Evolutionary conservation across 73 alveolate species (phyloP).

Genomic region (Paramecium pentaurelia): DNA sequence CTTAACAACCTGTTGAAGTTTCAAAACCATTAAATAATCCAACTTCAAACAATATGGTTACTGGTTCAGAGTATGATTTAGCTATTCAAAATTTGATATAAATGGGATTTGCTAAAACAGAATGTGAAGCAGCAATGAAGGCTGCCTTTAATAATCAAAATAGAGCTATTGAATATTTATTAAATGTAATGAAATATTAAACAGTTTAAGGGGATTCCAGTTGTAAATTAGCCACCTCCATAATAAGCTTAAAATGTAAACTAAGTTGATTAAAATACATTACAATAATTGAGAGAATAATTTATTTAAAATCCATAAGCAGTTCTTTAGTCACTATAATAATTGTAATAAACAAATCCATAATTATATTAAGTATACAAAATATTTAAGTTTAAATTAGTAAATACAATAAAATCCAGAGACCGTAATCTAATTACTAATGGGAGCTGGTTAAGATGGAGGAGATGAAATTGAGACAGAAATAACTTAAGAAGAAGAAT

Average conservation of each 20-base stretch:
- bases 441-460: conserved; percentile 13
- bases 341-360: conserved; percentile 46
- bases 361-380: background rate
- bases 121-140: conserved; percentile 39
- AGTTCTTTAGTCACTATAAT: background rate
- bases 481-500: background rate
- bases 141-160: conserved; percentile 55
- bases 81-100: background rate
- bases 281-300: background rate
- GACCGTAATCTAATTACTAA: background rate
- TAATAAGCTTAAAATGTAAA: background rate
- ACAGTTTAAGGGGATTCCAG: background rate
- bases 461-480: background rate
- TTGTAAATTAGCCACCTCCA: background rate
- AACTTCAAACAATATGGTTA: background rate
- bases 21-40: background rate
- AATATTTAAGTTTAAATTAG: background rate
- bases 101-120: conserved; percentile 53
- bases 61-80: conserved; percentile 43
- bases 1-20: background rate
- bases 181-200: background rate
- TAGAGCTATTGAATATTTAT: conserved; percentile 55
- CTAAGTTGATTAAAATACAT: background rate
- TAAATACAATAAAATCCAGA: conserved; percentile 41
- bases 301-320: conserved; percentile 37